A percentile compares a stretch with the other conserved stretches of the same genome.
These are phyloP conservation scores for Clonostachys solani DNA, from an alignment of 2,329 filamentous ascomycete genomes.

Conservation along the genomic window DNA sequence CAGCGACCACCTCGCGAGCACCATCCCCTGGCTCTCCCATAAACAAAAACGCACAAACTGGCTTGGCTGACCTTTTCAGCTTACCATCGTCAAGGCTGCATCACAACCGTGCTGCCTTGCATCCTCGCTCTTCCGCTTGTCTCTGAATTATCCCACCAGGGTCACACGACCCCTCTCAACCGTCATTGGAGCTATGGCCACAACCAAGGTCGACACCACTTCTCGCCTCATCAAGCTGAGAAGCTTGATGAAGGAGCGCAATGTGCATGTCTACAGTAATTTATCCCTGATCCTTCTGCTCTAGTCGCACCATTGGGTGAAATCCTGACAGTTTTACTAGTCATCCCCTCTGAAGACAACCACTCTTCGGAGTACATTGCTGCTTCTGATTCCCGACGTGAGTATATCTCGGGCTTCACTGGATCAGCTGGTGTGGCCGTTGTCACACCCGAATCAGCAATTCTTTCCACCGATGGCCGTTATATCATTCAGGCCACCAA, in stretches of 20 bases:
- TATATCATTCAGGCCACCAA: conserved; percentile 97
- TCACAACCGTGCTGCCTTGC: no score
- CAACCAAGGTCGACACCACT: conserved; percentile 62
- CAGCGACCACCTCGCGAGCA: no score
- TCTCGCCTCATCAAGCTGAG: conserved; percentile 72
- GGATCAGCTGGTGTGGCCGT: conserved; percentile 93
- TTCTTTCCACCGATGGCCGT: conserved; percentile 88
- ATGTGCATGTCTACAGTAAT: conserved; percentile 89
- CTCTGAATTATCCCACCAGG: no score
- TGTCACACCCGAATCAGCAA: conserved; percentile 79
- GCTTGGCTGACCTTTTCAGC: no score
- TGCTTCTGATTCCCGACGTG: conserved; percentile 86
- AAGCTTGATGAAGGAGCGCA: conserved; percentile 79
- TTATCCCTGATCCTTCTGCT: conserved; percentile 3
- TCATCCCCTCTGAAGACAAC: conserved; percentile 94
- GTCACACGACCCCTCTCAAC: conserved; percentile 1
- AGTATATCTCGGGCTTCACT: conserved; percentile 89
- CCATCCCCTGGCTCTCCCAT: no score
- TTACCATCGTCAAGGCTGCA: no score
- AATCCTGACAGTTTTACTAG: conserved; percentile 38
- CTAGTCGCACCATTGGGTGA: conserved; percentile 6
- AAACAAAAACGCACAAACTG: no score
- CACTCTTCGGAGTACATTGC: conserved; percentile 98
- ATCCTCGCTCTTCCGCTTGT: no score
- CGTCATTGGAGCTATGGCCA: conserved; percentile 1